These are phyloP conservation scores for Populus tremula DNA, from an alignment of 345 rosid species.

Conservation along the genomic window DNA sequence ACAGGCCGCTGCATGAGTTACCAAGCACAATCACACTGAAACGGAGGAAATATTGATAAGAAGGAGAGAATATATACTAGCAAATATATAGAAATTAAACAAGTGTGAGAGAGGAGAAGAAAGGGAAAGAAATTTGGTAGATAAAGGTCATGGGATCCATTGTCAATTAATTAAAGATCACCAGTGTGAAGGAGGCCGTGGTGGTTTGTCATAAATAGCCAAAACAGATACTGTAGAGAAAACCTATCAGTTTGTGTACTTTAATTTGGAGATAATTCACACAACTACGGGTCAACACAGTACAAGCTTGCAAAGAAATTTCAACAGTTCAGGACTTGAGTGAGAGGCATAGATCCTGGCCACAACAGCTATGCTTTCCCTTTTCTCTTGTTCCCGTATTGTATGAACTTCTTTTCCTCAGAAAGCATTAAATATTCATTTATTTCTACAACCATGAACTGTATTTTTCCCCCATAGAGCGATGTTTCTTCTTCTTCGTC, in stretches of 20 bases:
- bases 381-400: not conserved
- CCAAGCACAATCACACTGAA: not conserved
- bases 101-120: too few relatives aligned
- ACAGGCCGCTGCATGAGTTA: not conserved
- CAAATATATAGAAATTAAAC: too few relatives aligned
- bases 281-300: conserved; percentile 23
- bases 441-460: not conserved
- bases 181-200: conserved; percentile 14
- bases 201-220: conserved; percentile 46
- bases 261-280: conserved; percentile 17
- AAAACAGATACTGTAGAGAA: conserved; percentile 28
- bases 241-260: conserved; percentile 30
- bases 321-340: not conserved
- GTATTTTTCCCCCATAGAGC: not conserved
- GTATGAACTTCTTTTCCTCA: not conserved
- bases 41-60: not conserved
- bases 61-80: not conserved
- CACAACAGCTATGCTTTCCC: not conserved
- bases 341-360: conserved; percentile 22
- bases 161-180: conserved; percentile 19
- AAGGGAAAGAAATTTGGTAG: not conserved
- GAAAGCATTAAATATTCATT: not conserved
- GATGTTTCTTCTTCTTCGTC: not conserved
- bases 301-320: conserved; percentile 12
- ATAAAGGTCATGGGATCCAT: conserved; percentile 1